Evolutionary conservation across 1,284 basidiomycete species (phyloP), one percentile per base, ranked within the genome.

Genomic region (Trametes sp.): DNA sequence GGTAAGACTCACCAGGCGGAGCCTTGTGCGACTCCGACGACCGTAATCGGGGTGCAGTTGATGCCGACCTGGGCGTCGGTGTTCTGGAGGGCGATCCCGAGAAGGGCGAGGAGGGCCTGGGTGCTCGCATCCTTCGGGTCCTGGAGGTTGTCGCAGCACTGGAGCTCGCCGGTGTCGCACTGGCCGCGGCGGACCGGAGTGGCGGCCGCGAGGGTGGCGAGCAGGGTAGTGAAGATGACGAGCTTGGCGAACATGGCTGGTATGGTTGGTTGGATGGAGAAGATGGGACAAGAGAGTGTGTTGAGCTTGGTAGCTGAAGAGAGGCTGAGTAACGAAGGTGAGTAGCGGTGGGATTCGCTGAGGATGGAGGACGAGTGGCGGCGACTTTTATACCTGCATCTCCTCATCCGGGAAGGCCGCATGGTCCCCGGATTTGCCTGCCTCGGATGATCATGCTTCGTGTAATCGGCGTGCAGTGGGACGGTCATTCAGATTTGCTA

Each of bases 1-100:
- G 38, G 16, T 13, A 21, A 4, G 4, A 21, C 44, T 50, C 28
- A 64, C 59, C 63, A 62, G 45, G 33, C 8, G 52, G 21, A 41
- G 21, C 48, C 44, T 4, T 24, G 8, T n/a, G 14, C 19, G 24
- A 26, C 23, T 35, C 53, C 57, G 44, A 59, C 31, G 36, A 61
- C 62, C 10, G 28, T 52, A 59, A 69, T 44, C 8, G 63, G 49
- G 29, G 56, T 55, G 59, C 68, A 69, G 31, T 60, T n/a, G 14
- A 67, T 16, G 38, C 66, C 68, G 21, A 69, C 54, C 16, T 59
- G 45, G 29, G 21, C 61, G 42, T 58, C 49, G 35, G 50, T 31
- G 35, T 54, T 55, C 11, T 44, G n/a, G 28, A 62, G 46, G 5
- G 52, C 16, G 45, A 52, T 50, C 36, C 21, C 8, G 11, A 64